Conservation (phyloP, 2,329 filamentous ascomycete genomes). For the Zalaria obscura region DNA sequence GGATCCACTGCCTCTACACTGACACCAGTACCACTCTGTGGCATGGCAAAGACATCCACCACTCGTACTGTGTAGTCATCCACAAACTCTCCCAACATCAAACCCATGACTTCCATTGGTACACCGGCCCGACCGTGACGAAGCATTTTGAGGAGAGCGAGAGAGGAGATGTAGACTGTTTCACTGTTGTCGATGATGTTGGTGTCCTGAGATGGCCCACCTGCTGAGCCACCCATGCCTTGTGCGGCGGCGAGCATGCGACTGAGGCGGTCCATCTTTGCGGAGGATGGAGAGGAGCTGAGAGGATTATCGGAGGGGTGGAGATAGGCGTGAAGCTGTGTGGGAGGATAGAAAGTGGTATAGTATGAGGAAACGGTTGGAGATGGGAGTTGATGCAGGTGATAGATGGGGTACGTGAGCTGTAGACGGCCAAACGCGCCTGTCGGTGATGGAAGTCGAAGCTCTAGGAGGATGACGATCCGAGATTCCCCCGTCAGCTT, state of each 20-base stretch:
- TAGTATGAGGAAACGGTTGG: too few relatives aligned
- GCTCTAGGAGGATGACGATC: neutral
- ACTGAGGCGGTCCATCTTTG: constrained; percentile 75
- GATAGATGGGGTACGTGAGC: too few relatives aligned
- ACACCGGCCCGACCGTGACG: constrained; percentile 94
- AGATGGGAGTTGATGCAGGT: too few relatives aligned
- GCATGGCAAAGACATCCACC: constrained; percentile 98
- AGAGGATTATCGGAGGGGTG: too few relatives aligned
- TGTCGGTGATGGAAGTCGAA: too few relatives aligned
- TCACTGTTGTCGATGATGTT: constrained; percentile 97
- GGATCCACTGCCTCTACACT: constrained; percentile 97
- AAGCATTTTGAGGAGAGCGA: constrained; percentile 96
- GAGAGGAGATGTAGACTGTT: constrained; percentile 96
- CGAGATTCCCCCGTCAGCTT: too few relatives aligned
- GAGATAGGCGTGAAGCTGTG: too few relatives aligned
- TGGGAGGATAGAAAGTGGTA: too few relatives aligned
- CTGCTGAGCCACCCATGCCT: constrained; percentile 52
- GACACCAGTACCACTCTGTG: constrained; percentile 93
- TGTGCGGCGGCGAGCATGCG: constrained; percentile 68
- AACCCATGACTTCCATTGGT: constrained; percentile 99
- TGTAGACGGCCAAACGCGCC: too few relatives aligned
- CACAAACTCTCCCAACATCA: constrained; percentile 98
- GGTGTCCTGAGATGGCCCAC: constrained; percentile 53
- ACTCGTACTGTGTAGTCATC: constrained; percentile 98
- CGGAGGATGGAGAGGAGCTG: too few relatives aligned